These are phyloP conservation scores for Mortierella sp. DNA, from an alignment of 371 early-diverging fungal species.

Conservation along the genomic window DNA sequence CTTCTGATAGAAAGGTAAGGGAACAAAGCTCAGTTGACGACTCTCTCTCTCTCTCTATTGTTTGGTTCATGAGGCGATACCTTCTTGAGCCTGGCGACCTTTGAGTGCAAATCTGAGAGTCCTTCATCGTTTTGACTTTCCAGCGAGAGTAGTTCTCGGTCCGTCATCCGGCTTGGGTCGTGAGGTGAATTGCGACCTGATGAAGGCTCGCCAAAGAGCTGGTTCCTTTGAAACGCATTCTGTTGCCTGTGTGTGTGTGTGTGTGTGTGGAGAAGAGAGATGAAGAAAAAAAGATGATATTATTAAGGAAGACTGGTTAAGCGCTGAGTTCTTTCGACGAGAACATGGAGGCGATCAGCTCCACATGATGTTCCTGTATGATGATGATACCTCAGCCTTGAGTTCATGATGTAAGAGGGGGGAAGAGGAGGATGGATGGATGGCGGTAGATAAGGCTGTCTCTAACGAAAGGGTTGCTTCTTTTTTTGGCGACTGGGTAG, in stretches of 20 bases:
- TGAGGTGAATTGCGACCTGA: constrained; percentile 44
- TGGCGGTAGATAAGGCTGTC: too few relatives aligned
- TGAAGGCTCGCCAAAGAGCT: constrained; percentile 36
- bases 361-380: too few relatives aligned
- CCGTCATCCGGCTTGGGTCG: constrained; percentile 45
- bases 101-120: constrained; percentile 45
- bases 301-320: too few relatives aligned
- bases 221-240: constrained; percentile 32
- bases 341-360: too few relatives aligned
- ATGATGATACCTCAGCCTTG: too few relatives aligned
- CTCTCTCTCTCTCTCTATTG: neutral
- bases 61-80: constrained; percentile 8
- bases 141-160: constrained; percentile 41
- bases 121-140: constrained; percentile 54
- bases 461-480: too few relatives aligned
- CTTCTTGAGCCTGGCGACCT: constrained; percentile 52
- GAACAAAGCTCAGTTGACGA: neutral
- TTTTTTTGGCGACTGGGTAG: neutral
- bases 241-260: constrained; percentile 7
- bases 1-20: neutral
- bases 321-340: too few relatives aligned
- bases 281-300: neutral
- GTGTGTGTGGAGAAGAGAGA: neutral
- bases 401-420: too few relatives aligned
- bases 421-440: too few relatives aligned